Evolutionary conservation across 495 filamentous ascomycete genomes (phyloP).

Genomic region (Neurospora sp.): DNA sequence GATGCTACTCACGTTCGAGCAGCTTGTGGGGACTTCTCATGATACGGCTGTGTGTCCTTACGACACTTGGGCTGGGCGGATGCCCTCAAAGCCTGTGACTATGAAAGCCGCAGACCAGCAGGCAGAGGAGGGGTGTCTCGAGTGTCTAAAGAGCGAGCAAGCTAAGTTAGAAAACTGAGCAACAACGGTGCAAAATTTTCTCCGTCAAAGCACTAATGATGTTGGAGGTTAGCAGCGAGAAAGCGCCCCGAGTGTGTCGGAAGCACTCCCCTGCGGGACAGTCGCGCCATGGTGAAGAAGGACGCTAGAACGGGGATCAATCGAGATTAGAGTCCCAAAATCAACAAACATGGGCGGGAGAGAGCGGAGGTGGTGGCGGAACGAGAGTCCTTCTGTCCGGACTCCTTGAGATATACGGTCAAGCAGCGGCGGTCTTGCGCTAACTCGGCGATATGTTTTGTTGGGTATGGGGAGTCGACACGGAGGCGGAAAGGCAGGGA

Average conservation of each 20-base stretch:
- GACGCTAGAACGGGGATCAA: not conserved
- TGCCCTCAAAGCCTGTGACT: not conserved
- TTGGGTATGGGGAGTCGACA: not conserved
- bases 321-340: not conserved
- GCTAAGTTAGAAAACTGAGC: not conserved
- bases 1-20: not conserved
- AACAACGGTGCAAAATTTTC: not conserved
- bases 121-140: not conserved
- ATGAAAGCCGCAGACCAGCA: constrained; percentile 1
- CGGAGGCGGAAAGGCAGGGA: not conserved
- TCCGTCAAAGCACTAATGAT: not conserved
- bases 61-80: not conserved
- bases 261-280: not conserved
- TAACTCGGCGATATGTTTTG: not conserved
- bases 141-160: not conserved
- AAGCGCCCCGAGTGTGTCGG: not conserved
- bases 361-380: not conserved
- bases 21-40: not conserved
- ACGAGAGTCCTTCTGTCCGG: not conserved
- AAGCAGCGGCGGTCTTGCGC: not conserved
- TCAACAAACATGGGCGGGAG: not conserved
- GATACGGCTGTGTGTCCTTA: not conserved
- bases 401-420: not conserved
- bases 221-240: not conserved
- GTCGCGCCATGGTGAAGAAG: not conserved